Evolutionary conservation across 2,329 filamentous ascomycete species (phyloP).

Genomic region (Aspergillus chevalieri): DNA sequence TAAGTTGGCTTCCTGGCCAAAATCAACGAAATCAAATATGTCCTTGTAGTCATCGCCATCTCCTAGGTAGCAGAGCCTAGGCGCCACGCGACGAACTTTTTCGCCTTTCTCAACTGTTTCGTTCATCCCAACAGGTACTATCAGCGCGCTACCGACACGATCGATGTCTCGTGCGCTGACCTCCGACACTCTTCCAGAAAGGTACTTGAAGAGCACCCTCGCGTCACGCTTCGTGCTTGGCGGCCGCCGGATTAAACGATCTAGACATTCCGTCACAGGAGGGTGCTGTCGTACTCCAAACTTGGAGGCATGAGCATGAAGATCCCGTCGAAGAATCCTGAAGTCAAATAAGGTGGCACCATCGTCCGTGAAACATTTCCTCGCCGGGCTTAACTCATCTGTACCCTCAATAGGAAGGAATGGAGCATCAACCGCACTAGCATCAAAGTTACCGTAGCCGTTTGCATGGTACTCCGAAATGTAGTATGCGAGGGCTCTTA

Average conservation of each 20-base stretch:
- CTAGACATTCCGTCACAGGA: slow-evolving; percentile 68
- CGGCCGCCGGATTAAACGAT: slow-evolving; percentile 64
- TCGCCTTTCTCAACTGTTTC: slow-evolving; percentile 37
- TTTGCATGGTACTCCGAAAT: slow-evolving; percentile 73
- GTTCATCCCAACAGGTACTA: slow-evolving; percentile 60
- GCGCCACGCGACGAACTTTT: slow-evolving; percentile 54
- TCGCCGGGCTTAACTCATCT: slow-evolving; percentile 62
- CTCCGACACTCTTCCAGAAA: slow-evolving; percentile 70
- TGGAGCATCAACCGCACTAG: slow-evolving; percentile 49
- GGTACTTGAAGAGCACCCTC: slow-evolving; percentile 70
- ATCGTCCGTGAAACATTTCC: slow-evolving; percentile 75
- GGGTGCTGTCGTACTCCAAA: slow-evolving; percentile 84
- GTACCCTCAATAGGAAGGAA: slow-evolving; percentile 68
- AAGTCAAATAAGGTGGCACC: slow-evolving; percentile 73
- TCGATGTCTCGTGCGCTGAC: slow-evolving; percentile 57
- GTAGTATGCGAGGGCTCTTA: slow-evolving; percentile 72
- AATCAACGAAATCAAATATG: slow-evolving; percentile 96
- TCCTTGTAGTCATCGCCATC: slow-evolving; percentile 67
- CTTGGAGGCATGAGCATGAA: slow-evolving; percentile 75
- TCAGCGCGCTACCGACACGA: slow-evolving; percentile 57
- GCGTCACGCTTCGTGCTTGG: slow-evolving; percentile 64
- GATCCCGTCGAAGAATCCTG: slow-evolving; percentile 64
- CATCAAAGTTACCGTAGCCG: slow-evolving; percentile 62
- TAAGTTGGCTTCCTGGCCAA: slow-evolving; percentile 76
- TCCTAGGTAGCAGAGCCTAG: slow-evolving; percentile 75